phyloP scores from a whole-genome alignment of 164 flowering plant species.

The Tetrastigma voinierianum region DNA sequence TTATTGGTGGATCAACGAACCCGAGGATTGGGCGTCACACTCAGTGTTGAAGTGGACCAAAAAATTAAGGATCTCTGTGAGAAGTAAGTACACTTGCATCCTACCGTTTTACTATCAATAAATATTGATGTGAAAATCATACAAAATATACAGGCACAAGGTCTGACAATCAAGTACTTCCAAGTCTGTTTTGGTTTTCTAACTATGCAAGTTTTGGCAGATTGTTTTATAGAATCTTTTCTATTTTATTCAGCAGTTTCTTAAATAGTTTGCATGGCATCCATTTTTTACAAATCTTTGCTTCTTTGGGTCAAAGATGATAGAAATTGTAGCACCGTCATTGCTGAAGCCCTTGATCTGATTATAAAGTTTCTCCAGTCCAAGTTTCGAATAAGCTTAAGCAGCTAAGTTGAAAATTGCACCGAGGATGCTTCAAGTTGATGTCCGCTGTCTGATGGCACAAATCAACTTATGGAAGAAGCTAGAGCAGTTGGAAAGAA shows the following conservation, averaged over 20 bases:
- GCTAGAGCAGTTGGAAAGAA: slow-evolving; percentile 11
- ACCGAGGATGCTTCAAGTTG: slow-evolving; percentile 26
- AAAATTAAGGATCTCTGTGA: slow-evolving; percentile 67
- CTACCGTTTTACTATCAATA: neutral
- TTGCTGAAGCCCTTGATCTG: slow-evolving; percentile 67
- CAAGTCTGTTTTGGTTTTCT: too few species aligned
- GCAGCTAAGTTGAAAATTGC: slow-evolving; percentile 49
- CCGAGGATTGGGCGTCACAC: too few species aligned
- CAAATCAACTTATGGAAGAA: slow-evolving; percentile 21
- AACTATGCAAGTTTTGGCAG: too few species aligned
- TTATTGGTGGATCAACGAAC: too few species aligned
- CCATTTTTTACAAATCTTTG: neutral
- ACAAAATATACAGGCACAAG: neutral
- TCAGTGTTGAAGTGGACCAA: slow-evolving; percentile 53
- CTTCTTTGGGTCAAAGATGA: slow-evolving; percentile 55
- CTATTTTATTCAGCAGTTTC: neutral
- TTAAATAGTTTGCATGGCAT: neutral
- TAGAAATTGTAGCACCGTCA: slow-evolving; percentile 47
- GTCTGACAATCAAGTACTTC: too few species aligned
- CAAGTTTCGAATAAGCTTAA: slow-evolving; percentile 70
- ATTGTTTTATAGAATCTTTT: neutral
- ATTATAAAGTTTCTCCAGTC: slow-evolving; percentile 50
- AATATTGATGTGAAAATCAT: neutral
- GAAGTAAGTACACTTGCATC: slow-evolving; percentile 39
- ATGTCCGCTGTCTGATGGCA: slow-evolving; percentile 12